Conservation (phyloP, 352 stramenopile genomes). For the Globisporangium canariense region DNA sequence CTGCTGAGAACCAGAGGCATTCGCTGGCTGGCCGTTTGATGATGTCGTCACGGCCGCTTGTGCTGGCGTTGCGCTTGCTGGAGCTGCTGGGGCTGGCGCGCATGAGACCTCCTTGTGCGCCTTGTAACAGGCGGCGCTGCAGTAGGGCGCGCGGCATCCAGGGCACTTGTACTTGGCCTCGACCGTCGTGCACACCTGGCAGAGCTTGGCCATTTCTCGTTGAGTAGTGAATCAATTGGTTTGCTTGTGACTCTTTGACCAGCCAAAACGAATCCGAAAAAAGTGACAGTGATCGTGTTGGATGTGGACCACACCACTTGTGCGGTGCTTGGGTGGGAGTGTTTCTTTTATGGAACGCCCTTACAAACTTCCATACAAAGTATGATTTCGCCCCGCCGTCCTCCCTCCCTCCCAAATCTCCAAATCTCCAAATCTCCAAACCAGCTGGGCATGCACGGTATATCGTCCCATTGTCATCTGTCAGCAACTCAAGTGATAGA, state of each 20-base stretch:
- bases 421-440: background rate
- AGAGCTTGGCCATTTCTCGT: slow-evolving; percentile 41
- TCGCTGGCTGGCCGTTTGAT: background rate
- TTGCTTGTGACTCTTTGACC: slow-evolving; percentile 13
- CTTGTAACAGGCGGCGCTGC: slow-evolving; percentile 77
- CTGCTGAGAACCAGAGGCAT: background rate
- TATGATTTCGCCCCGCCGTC: background rate
- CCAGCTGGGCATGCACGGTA: background rate
- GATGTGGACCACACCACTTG: background rate
- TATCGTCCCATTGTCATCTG: slow-evolving; percentile 9
- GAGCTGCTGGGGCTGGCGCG: slow-evolving; percentile 14
- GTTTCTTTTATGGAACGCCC: background rate
- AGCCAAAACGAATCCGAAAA: slow-evolving; percentile 2
- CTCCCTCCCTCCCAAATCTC: background rate
- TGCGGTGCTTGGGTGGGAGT: slow-evolving; percentile 6
- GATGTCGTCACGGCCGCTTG: slow-evolving; percentile 4
- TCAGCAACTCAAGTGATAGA: background rate
- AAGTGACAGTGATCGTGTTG: background rate
- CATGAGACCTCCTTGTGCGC: slow-evolving; percentile 73
- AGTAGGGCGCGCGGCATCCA: slow-evolving; percentile 65
- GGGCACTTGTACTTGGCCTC: slow-evolving; percentile 87
- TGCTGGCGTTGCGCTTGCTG: background rate
- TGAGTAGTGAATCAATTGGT: slow-evolving; percentile 14
- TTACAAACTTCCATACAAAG: slow-evolving; percentile 1
- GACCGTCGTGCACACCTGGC: slow-evolving; percentile 41